Percentiles rank a stretch among this genome's conserved stretches.
phyloP scores from a whole-genome alignment of 345 rosid genomes.

The Geranium brycei region DNA sequence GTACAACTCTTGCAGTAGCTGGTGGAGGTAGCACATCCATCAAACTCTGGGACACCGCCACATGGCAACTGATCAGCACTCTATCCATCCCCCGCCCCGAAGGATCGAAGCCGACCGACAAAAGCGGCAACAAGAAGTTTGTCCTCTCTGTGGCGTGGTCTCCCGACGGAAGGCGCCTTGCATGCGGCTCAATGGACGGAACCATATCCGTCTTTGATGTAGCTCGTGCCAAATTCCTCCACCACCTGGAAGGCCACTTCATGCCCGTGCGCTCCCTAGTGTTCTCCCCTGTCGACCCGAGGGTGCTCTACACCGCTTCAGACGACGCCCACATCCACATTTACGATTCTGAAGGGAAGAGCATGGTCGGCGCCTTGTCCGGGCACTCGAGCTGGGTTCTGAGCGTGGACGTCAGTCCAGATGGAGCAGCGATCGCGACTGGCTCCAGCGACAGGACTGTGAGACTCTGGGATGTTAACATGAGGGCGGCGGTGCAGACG shows the following conservation, averaged over 20 bases:
- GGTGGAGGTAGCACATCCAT: slow-evolving; percentile 95
- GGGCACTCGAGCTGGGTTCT: slow-evolving; percentile 91
- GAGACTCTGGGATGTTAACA: slow-evolving; percentile 86
- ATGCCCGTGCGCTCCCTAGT: slow-evolving; percentile 90
- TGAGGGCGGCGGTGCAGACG: slow-evolving; percentile 88
- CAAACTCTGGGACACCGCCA: slow-evolving; percentile 91
- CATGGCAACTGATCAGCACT: slow-evolving; percentile 65
- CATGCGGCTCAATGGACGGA: slow-evolving; percentile 95
- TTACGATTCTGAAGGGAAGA: slow-evolving; percentile 81
- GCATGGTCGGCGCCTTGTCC: slow-evolving; percentile 60
- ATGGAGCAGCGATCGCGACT: slow-evolving; percentile 72
- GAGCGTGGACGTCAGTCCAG: slow-evolving; percentile 88
- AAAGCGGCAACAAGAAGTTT: slow-evolving; percentile 77
- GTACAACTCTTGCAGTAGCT: slow-evolving; percentile 89
- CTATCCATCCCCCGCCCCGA: slow-evolving; percentile 78
- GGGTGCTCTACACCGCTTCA: slow-evolving; percentile 70
- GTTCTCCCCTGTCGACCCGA: slow-evolving; percentile 61
- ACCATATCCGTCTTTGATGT: slow-evolving; percentile 74
- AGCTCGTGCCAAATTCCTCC: slow-evolving; percentile 64
- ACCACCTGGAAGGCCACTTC: slow-evolving; percentile 81
- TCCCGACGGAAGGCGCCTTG: slow-evolving; percentile 68
- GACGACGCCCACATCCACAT: slow-evolving; percentile 86
- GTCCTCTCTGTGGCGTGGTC: slow-evolving; percentile 88
- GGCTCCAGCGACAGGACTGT: slow-evolving; percentile 94
- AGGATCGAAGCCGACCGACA: slow-evolving; percentile 65